Evolutionary conservation across 139 green algal species (phyloP), one percentile per base, ranked within the genome.

Genomic region (Astrephomene gubernaculifera): DNA sequence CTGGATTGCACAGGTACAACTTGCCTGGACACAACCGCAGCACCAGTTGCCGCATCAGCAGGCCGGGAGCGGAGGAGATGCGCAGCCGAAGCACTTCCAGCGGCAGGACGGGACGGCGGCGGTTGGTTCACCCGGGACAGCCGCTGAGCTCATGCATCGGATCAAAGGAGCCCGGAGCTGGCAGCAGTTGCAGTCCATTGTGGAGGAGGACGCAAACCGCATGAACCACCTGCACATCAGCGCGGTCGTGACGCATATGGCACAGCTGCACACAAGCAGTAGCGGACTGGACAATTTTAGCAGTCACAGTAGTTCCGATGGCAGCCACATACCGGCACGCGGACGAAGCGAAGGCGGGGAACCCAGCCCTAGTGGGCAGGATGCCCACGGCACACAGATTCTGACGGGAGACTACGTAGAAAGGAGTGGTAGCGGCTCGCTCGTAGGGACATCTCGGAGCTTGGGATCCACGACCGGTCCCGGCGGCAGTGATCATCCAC

Each of bases 191-290:
- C 68, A 81, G n/a, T n/a, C 45, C 21, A 27, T 92, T 19, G 79
- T 85, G 31, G 57, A 57, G 27, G 49, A 53, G 2, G 53, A 81
- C 49, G 54, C 27, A 4, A 8, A 6, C 2, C 19, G 41, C 33
- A 81, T 92, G 61, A 88, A 88, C 39, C 78, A 81, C 44, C 39
- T 90, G 17, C 89, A 92, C 61, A 39, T 90, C 27, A 87, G 79
- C 72, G 89, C 89, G 1, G 54, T 76, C 0, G 57, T 90, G 12
- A 90, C 87, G 6, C 89, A 89, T 49, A 80, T 92, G 52, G 86
- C 86, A 4, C 83, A 92, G 67, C 44, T 92, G 53, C 52, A 79
- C 36, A 25, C 45, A 0, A 71, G 65, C 64, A 75, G 61, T 38
- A 71, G 14, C n/a, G n/a, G n/a, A n/a, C n/a, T 6, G n/a, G 21